A percentile compares a stretch with the other conserved stretches of the same genome.
These are phyloP conservation scores for Cutaneotrichosporon sp. DNA, from an alignment of 1,284 basidiomycete species.

Conservation along the genomic window DNA sequence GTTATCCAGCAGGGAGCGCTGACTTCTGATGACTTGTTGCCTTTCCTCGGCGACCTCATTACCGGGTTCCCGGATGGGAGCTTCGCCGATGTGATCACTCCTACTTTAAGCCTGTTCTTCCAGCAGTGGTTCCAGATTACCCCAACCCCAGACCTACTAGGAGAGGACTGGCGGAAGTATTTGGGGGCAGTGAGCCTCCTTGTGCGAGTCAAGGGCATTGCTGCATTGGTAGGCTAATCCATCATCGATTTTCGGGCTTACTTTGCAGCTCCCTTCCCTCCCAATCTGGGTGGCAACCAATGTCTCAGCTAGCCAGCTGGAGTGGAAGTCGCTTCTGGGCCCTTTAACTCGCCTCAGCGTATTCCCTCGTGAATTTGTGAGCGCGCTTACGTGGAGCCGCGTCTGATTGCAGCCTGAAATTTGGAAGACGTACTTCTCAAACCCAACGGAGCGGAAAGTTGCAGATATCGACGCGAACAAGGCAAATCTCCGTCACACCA, in stretches of 20 bases:
- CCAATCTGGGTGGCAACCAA: slow-evolving; percentile 43
- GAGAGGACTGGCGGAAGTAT: slow-evolving; percentile 72
- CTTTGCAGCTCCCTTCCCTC: slow-evolving; percentile 41
- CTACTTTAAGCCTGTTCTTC: slow-evolving; percentile 47
- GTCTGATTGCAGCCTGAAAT: slow-evolving; percentile 60
- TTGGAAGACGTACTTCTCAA: slow-evolving; percentile 73
- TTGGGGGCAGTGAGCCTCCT: slow-evolving; percentile 75
- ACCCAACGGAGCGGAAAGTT: slow-evolving; percentile 67
- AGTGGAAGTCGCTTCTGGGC: slow-evolving; percentile 67
- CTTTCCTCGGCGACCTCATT: slow-evolving; percentile 52
- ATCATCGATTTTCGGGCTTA: slow-evolving; percentile 7
- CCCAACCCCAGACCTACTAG: slow-evolving; percentile 44
- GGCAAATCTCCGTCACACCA: slow-evolving; percentile 70
- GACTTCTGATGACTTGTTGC: slow-evolving; percentile 44
- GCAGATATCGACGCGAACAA: slow-evolving; percentile 78
- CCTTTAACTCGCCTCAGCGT: slow-evolving; percentile 75
- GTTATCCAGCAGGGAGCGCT: slow-evolving; percentile 24
- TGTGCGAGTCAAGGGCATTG: slow-evolving; percentile 75
- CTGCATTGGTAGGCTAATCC: slow-evolving; percentile 57
- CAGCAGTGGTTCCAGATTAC: slow-evolving; percentile 47
- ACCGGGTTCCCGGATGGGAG: slow-evolving; percentile 46
- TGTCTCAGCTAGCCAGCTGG: slow-evolving; percentile 46
- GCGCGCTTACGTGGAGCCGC: neutral
- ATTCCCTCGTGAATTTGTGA: slow-evolving; percentile 83
- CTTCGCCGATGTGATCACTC: slow-evolving; percentile 51